Evolutionary conservation across 768 basidiomycete genomes (phyloP), one percentile per base, ranked within the genome.

Genomic region (Suillus subluteus): DNA sequence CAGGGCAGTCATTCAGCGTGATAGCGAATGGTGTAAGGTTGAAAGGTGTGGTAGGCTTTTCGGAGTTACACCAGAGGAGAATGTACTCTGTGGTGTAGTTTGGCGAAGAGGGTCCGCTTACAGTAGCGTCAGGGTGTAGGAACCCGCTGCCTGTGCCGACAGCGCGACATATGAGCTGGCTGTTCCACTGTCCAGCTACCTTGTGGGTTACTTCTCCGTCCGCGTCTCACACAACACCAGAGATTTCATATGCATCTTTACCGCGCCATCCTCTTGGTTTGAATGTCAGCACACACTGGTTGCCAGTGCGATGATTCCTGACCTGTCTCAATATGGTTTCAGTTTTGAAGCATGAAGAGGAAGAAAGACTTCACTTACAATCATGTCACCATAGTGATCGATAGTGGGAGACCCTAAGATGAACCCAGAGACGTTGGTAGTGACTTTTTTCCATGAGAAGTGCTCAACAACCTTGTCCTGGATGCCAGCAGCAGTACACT

Each of bases 211-310:
- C 81, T 26, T 84, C 80, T 12, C 92, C 95, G 0, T 79, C 70
- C 1, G 85, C 76, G 73, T 94, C 90, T 66, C 85, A 78, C 26
- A 98, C 95, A 46, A 87, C 85, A 1, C 96, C 97, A 2, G 91
- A 91, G 74, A 99, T 96, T 78, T 99, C 97, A 72, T 85, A 95
- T 0, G 96, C 95, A 67, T 97, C 92, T 71, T 87, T 92, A 11
- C 93, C 95, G 63, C 95, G 83, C 96, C 96, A 99, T 3, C 95
- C 95, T 65, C 96, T 87, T 3, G 96, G 96, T 78, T 98, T 99
- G 84, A 98, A 99, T 3, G 94, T 96, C 30, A 99, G 81, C 0
- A 92, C 82, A 70, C 95, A 98, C 58, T 84, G 87, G 70, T 98
- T 96, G 9, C 88, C 86, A 0, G 96, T 98, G 8, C 94, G 87